Percentiles rank a stretch among this genome's conserved stretches.
phyloP scores from a whole-genome alignment of 2,329 filamentous ascomycete species.

The Stromatinia cepivora region DNA sequence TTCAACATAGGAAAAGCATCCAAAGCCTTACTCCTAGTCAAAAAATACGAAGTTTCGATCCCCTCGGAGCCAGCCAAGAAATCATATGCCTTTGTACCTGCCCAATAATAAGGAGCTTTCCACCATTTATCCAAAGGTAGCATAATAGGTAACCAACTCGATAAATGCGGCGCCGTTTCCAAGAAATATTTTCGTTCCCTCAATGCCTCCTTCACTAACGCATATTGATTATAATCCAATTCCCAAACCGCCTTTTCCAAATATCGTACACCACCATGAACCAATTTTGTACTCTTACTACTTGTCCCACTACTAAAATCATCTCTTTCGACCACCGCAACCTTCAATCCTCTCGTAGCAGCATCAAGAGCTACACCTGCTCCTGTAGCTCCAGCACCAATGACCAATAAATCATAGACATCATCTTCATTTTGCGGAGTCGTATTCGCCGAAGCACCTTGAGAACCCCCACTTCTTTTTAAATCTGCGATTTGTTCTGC shows the following conservation, averaged over 20 bases:
- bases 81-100: conserved; percentile 79
- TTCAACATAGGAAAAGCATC: conserved; percentile 89
- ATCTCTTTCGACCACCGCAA: conserved; percentile 70
- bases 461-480: conserved; percentile 51
- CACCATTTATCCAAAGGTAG: conserved; percentile 73
- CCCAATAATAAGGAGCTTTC: conserved; percentile 77
- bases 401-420: conserved; percentile 66
- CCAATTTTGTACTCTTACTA: conserved; percentile 74
- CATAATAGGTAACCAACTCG: conserved; percentile 75
- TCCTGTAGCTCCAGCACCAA: conserved; percentile 71
- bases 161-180: conserved; percentile 72
- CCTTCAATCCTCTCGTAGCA: conserved; percentile 68
- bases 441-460: conserved; percentile 40
- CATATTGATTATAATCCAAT: conserved; percentile 71
- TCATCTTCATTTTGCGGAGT: conserved; percentile 45
- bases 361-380: conserved; percentile 72
- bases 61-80: conserved; percentile 82
- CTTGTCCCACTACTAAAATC: conserved; percentile 74
- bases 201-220: conserved; percentile 69
- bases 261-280: conserved; percentile 75
- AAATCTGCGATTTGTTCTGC: conserved; percentile 53
- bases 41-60: conserved; percentile 85
- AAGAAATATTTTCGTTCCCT: conserved; percentile 75
- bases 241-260: conserved; percentile 76
- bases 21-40: conserved; percentile 81